Conservation (phyloP, 495 filamentous ascomycete species). For the Lophium mytilinum region DNA sequence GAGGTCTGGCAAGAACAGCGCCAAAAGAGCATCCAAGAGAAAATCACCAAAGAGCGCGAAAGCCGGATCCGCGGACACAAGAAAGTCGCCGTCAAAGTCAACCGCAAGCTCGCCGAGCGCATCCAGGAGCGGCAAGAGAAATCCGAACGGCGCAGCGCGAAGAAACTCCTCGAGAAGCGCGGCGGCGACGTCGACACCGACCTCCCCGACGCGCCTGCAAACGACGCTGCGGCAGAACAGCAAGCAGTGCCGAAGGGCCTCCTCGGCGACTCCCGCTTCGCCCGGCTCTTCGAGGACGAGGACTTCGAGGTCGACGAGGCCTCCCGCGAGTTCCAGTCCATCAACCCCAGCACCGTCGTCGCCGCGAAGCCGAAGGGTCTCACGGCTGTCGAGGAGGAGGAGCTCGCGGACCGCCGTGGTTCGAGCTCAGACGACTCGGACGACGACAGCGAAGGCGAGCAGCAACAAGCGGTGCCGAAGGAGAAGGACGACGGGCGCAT, state of each 20-base stretch:
- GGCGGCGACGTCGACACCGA: slow-evolving; percentile 50
- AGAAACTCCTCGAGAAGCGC: slow-evolving; percentile 44
- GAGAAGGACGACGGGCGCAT: slow-evolving; percentile 44
- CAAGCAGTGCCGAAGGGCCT: slow-evolving; percentile 39
- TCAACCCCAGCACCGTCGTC: slow-evolving; percentile 73
- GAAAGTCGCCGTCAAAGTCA: slow-evolving; percentile 86
- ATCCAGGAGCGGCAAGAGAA: slow-evolving; percentile 73
- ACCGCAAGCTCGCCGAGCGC: slow-evolving; percentile 76
- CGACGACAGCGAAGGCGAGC: slow-evolving; percentile 27
- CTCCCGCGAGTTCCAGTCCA: slow-evolving; percentile 73
- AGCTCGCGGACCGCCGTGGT: slow-evolving; percentile 38
- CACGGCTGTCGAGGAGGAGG: slow-evolving; percentile 62
- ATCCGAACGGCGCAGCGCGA: slow-evolving; percentile 57
- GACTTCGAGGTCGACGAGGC: slow-evolving; percentile 88
- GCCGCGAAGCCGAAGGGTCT: slow-evolving; percentile 42
- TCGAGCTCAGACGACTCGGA: slow-evolving; percentile 17
- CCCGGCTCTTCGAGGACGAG: slow-evolving; percentile 78
- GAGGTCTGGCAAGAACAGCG: slow-evolving; percentile 87
- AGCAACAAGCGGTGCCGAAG: slow-evolving; percentile 31
- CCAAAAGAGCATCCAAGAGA: slow-evolving; percentile 77
- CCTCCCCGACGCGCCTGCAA: slow-evolving; percentile 20
- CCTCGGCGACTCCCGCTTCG: slow-evolving; percentile 78
- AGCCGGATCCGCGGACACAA: slow-evolving; percentile 86
- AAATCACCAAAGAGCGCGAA: slow-evolving; percentile 88
- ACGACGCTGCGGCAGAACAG: slow-evolving; percentile 20